Base-by-base conservation (phyloP, 2,329 filamentous ascomycete genomes). In the Amauroascus verrucosus region DNA sequence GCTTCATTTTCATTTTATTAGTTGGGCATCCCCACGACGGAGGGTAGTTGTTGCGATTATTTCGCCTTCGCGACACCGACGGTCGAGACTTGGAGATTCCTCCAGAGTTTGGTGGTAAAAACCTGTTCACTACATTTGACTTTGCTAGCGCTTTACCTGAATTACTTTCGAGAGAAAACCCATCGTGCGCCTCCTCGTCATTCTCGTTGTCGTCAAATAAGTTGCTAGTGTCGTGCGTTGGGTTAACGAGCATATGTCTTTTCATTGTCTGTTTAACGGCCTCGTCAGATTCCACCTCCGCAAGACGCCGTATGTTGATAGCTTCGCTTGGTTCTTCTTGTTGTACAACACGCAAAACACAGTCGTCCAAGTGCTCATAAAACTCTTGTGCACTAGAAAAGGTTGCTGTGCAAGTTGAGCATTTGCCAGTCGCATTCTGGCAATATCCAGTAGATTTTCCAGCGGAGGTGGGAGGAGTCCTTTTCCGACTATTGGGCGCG, bases 1-100 rank as follows among this genome's bases (percentile, higher is more conserved):
- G 96, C 81, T 94, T 96, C 82, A 95, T 94, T 66, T 86, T 94
- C 88, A 97, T 95, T 75, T 93, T 89, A 63, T 88, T 86, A 64
- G 86, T 84, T 58, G 90, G 81, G 63, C 90, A 93, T 50, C 93
- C 91, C 93, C 93, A 98, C 1, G 86, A 90, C 0, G 86, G 82
- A 11, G 93, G 93, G 68, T 95, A 97, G 68, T 95, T 88, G 68
- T 89, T 90, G 60, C 89, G 83, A 76, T 88, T 91, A 77, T 94
- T 95, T 71, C 88, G 86, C 53, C 87, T 83, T 63, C 81, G 81
- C 33, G 75, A 70, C 24, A 71, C 65, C 28, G 74, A 56, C 68
- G 77, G 37, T 84, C 85, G 59, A 83, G 87, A 62, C 84, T 87
- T 55, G 83, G 88, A 73, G 84, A 83, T 3, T 85, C 93, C 67